Evolutionary conservation across 2,329 filamentous ascomycete genomes (phyloP), one percentile per base, ranked within the genome.

Genomic region (Harringtonia aguacate): DNA sequence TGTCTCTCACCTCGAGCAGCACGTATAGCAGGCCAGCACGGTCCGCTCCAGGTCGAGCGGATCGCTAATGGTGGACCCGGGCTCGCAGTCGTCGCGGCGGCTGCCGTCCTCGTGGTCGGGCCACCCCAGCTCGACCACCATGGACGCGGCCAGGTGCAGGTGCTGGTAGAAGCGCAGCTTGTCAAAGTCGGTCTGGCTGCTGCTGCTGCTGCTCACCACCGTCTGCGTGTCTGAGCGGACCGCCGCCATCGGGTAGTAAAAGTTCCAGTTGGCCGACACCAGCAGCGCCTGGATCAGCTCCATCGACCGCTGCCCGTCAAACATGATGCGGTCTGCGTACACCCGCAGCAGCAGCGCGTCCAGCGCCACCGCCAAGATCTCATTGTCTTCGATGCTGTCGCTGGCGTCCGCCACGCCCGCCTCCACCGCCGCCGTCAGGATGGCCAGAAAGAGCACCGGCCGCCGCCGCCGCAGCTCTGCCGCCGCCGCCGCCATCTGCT

Each of bases 241-340:
- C 7, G 37, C n/a, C 10, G 38, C 3, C 12, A 18, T 14, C 20
- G 41, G 20, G 20, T 28, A 30, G 46, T 44, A 40, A 22, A 39
- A 46, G 36, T 36, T 43, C 48, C 48, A 50, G 42, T 43, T 45
- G n/a, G 48, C 20, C 35, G 47, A 49, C 14, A 50, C 41, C 14
- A 50, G 37, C 28, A 48, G 42, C 17, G 48, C 46, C 42, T 50
- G 48, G n/a, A 50, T 38, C 21, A 50, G 42, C 39, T 50, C 48
- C 4, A 50, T 13, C 27, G 48, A 46, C 33, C 39, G 41, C 18
- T 46, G 30, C 17, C 44, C 43, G 6, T 39, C 30, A 30, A 41
- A 34, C 18, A 46, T 34, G 24, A 50, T 45, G 6, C 42, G 46
- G n/a, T 50, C 41, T 9, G 46, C 41, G 15, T 48, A 46, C 1